Evolutionary conservation across 1,284 basidiomycete species (phyloP).

Genomic region (Prillingera fragicola): DNA sequence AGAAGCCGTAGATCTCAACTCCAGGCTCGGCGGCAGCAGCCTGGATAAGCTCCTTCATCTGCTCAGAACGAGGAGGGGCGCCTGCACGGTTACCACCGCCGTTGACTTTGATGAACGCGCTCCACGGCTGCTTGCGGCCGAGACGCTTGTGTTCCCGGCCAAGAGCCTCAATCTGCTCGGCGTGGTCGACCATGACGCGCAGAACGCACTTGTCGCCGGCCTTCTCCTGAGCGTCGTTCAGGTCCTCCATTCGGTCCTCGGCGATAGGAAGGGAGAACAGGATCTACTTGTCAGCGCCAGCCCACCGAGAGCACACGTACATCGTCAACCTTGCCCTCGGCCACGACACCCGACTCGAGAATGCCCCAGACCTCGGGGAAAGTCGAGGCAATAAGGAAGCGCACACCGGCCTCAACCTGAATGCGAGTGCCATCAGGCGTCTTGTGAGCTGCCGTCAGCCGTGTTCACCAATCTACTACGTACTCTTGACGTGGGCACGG

Average conservation of each 20-base stretch:
- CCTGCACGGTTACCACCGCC: conserved; percentile 79
- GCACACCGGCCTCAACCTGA: conserved; percentile 58
- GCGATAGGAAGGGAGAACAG: conserved; percentile 70
- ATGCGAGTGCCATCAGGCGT: conserved; percentile 66
- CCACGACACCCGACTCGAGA: conserved; percentile 52
- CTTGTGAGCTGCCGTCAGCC: conserved; percentile 49
- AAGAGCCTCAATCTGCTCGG: conserved; percentile 62
- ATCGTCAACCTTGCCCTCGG: conserved; percentile 63
- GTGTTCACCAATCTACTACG: conserved; percentile 51
- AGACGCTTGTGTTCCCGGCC: conserved; percentile 50
- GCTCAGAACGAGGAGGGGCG: conserved; percentile 54
- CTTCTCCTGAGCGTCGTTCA: conserved; percentile 58
- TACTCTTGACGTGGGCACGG: conserved; percentile 77
- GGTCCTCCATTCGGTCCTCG: conserved; percentile 65
- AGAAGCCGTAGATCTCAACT: conserved; percentile 72
- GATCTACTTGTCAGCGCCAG: conserved; percentile 53
- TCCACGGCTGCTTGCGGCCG: conserved; percentile 55
- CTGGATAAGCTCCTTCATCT: conserved; percentile 57
- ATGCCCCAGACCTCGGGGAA: conserved; percentile 39
- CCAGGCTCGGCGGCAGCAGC: conserved; percentile 32
- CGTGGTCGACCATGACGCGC: conserved; percentile 68
- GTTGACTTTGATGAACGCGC: conserved; percentile 74
- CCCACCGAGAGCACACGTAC: conserved; percentile 55
- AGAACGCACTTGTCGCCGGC: conserved; percentile 57
- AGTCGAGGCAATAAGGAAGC: conserved; percentile 34